These are phyloP conservation scores for Colletotrichum kahawae DNA, from an alignment of 2,329 filamentous ascomycete species.

Conservation along the genomic window DNA sequence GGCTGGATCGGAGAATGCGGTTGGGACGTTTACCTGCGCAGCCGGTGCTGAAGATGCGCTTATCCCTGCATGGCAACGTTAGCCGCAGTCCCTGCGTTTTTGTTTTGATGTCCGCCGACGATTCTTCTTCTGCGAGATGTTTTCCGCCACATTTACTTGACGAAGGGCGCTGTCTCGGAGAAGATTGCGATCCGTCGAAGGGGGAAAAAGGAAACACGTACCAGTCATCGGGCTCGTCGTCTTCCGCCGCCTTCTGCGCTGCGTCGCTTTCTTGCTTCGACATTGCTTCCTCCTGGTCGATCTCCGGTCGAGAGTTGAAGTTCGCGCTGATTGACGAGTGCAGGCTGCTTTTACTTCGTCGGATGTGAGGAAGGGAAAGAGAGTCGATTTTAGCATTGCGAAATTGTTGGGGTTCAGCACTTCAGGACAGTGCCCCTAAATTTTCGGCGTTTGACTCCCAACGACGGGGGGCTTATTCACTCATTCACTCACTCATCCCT, in stretches of 20 bases:
- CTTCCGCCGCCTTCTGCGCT: slow-evolving; percentile 50
- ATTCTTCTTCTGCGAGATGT: not conserved
- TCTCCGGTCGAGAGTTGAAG: fast-evolving
- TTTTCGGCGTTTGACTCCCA: not conserved
- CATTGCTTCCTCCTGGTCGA: slow-evolving; percentile 37
- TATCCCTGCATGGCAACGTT: slow-evolving; percentile 70
- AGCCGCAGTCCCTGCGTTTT: not conserved
- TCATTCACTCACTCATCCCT: not conserved
- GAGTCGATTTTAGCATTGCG: not conserved
- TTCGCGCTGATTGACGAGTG: not conserved
- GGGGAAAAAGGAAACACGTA: slow-evolving; percentile 47
- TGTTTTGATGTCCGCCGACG: not conserved
- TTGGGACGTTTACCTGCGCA: slow-evolving; percentile 72
- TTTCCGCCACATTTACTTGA: not conserved
- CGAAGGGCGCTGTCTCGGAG: not conserved
- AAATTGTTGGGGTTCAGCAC: not conserved
- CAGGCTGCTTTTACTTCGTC: not conserved
- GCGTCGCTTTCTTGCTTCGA: slow-evolving; percentile 58
- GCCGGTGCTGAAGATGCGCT: slow-evolving; percentile 95
- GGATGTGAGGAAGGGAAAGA: not conserved
- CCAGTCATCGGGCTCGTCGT: slow-evolving; percentile 97
- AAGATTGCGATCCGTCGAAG: too few relatives aligned
- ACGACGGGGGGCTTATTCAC: not conserved
- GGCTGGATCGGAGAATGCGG: not conserved
- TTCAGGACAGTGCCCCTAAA: slow-evolving; percentile 8